These are phyloP conservation scores for Gastrolobium villosum DNA, from an alignment of 306 rosid species.

Conservation along the genomic window DNA sequence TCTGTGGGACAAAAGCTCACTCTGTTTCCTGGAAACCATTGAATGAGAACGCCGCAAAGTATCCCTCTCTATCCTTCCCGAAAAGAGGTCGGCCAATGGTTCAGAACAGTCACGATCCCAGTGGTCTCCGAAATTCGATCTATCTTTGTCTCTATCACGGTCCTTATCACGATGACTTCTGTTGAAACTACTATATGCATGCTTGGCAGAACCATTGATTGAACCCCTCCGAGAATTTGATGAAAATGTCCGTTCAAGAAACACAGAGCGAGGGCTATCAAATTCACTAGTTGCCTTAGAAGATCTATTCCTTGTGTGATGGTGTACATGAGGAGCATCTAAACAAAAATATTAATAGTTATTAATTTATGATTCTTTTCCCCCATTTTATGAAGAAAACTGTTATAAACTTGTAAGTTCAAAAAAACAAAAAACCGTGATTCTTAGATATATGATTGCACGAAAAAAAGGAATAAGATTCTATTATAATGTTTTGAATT, in stretches of 20 bases:
- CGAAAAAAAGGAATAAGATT: neutral
- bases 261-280: slow-evolving; percentile 81
- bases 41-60: slow-evolving; percentile 84
- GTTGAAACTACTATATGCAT: slow-evolving; percentile 94
- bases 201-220: slow-evolving; percentile 88
- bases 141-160: slow-evolving; percentile 95
- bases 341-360: slow-evolving; percentile 43
- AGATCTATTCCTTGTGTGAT: slow-evolving; percentile 72
- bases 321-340: slow-evolving; percentile 70
- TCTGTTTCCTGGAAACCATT: slow-evolving; percentile 81
- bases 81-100: slow-evolving; percentile 68
- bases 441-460: slow-evolving; percentile 21
- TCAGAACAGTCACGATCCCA: slow-evolving; percentile 88
- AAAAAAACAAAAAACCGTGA: neutral
- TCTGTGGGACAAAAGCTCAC: slow-evolving; percentile 66
- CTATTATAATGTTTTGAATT: neutral
- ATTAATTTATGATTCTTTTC: neutral
- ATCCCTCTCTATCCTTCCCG: slow-evolving; percentile 84
- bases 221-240: slow-evolving; percentile 83
- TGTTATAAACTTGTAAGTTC: neutral
- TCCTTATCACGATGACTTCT: slow-evolving; percentile 96
- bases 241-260: slow-evolving; percentile 84
- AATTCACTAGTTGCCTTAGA: slow-evolving; percentile 70
- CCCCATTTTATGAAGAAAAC: neutral
- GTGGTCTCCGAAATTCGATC: slow-evolving; percentile 67